Base-by-base conservation (phyloP, 352 stramenopile species). In the Globisporangium uncinulatum region DNA sequence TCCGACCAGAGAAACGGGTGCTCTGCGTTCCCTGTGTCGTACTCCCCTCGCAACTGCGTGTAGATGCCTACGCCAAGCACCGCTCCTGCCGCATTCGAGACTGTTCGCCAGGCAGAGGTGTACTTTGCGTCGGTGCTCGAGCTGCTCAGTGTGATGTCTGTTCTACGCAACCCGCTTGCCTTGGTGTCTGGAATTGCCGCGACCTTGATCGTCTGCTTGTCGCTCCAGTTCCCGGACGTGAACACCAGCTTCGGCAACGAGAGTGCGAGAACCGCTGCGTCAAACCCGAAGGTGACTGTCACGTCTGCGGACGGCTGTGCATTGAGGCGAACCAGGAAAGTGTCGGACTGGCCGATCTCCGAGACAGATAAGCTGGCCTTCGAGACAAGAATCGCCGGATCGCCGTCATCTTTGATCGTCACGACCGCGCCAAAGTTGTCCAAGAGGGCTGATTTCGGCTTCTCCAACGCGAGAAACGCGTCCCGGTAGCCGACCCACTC, bases 371-470 rank as follows among this genome's bases (percentile, higher is more conserved):
- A 31, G 53, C 74, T 87, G 4, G 70, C 68, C 56, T 89, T 91
- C 1, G 74, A 75, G n/a, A 91, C 41, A 10, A 91, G 48, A 9
- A 91, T 67, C 0, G 80, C 80, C 3, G 80, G 52, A 55, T 91
- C 80, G 1, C 64, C 65, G 44, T 91, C 80, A 14, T 91, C 80
- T 52, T 68, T 52, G 53, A 91, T 91, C 0, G 76, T 77, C 44
- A 91, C 80, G 49, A 91, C 76, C 15, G 80, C 74, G 0, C 78
- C 74, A 19, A 91, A 63, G 54, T 86, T 86, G 55, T 91, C 78
- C 9, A 71, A 43, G 0, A 87, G 59, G 51, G 73, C 57, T 19
- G 66, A 43, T 15, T 48, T 47, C 13, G 69, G 69, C 15, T 61
- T 65, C 34, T 87, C 77, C 4, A 84, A 54, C 0, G 67, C 70